Percentiles rank a stretch among this genome's conserved stretches.
Conservation (phyloP, 2,329 filamentous ascomycete genomes). For the Phialophora chinensis region DNA sequence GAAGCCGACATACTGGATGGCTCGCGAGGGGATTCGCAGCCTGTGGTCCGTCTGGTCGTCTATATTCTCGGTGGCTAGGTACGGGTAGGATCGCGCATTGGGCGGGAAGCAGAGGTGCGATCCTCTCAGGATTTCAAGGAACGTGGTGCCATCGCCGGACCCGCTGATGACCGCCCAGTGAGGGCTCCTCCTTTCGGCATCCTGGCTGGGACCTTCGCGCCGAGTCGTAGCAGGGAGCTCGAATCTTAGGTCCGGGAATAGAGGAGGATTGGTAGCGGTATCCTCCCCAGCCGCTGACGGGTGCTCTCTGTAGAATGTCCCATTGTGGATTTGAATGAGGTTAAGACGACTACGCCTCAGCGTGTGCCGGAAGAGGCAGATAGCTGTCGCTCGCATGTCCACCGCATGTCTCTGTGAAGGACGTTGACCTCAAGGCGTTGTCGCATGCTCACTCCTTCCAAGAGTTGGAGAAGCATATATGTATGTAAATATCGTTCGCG, state of each 20-base stretch:
- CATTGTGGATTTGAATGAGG: constrained; percentile 75
- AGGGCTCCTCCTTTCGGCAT: constrained; percentile 45
- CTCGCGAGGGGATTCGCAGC: constrained; percentile 66
- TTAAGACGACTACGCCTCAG: constrained; percentile 42
- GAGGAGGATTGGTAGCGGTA: constrained; percentile 66
- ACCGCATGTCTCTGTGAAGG: constrained; percentile 12
- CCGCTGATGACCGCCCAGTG: constrained; percentile 87
- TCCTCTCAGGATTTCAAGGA: constrained; percentile 79
- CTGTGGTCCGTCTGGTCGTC: constrained; percentile 55
- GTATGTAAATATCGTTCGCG: background rate
- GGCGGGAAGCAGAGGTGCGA: constrained; percentile 77
- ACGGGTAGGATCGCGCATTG: constrained; percentile 76
- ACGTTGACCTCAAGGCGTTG: background rate
- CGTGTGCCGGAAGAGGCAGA: constrained; percentile 25
- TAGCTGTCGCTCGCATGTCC: constrained; percentile 33
- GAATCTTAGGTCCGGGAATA: constrained; percentile 76
- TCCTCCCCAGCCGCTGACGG: constrained; percentile 57
- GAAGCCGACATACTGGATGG: constrained; percentile 90
- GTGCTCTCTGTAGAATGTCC: constrained; percentile 81
- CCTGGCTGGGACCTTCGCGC: constrained; percentile 45
- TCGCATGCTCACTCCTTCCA: background rate
- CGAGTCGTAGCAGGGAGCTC: constrained; percentile 62
- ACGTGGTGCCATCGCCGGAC: constrained; percentile 74
- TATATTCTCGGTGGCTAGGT: constrained; percentile 69
- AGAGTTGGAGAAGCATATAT: constrained; percentile 9